These are phyloP conservation scores for Fagus crenata DNA, from an alignment of 306 rosid genomes.

Conservation along the genomic window DNA sequence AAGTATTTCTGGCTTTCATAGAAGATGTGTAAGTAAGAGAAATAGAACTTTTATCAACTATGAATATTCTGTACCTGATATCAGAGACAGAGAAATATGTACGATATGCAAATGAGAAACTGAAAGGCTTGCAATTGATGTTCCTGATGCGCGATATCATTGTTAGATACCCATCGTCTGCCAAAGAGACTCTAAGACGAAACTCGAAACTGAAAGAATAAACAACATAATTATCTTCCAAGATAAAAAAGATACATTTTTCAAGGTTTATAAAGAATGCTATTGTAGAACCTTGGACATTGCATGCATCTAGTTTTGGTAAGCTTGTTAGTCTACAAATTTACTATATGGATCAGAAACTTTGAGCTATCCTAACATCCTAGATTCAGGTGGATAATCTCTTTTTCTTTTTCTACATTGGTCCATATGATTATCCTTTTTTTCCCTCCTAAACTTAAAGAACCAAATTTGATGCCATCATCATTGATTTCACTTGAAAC, in stretches of 20 bases:
- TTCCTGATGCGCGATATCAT: constrained; percentile 79
- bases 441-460: neutral
- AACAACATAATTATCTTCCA: constrained; percentile 4
- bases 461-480: neutral
- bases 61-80: constrained; percentile 52
- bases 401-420: neutral
- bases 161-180: constrained; percentile 59
- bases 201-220: constrained; percentile 69
- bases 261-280: neutral
- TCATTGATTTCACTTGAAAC: neutral
- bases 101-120: constrained; percentile 77
- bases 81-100: constrained; percentile 83
- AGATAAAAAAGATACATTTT: neutral
- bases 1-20: neutral
- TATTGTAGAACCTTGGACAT: constrained; percentile 2
- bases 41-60: neutral
- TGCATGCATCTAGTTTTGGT: neutral
- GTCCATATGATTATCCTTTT: neutral
- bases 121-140: constrained; percentile 74
- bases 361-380: neutral
- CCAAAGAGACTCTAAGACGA: constrained; percentile 70
- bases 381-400: neutral
- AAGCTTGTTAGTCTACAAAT: neutral
- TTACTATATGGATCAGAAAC: neutral
- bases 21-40: neutral